Evolutionary conservation across 2,329 filamentous ascomycete genomes (phyloP).

Genomic region (Colletotrichum limetticola): DNA sequence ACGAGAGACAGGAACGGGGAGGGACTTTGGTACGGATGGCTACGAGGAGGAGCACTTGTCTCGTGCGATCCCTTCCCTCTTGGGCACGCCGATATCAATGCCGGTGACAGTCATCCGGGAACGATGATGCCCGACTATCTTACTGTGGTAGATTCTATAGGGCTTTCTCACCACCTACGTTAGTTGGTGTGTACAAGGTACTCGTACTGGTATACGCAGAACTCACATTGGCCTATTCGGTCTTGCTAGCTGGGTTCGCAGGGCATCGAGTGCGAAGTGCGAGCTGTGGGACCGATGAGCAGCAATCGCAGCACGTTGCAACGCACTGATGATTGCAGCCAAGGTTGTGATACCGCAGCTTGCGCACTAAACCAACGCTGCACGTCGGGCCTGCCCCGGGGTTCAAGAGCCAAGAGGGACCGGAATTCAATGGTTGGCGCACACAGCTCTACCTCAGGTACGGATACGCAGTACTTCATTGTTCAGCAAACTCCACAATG

Average conservation of each 20-base stretch:
- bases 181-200: background rate
- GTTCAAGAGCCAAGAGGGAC: background rate
- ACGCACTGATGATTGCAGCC: background rate
- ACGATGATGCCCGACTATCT: background rate
- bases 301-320: background rate
- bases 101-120: background rate
- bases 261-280: background rate
- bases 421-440: background rate
- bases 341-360: background rate
- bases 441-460: background rate
- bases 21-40: background rate
- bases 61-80: background rate
- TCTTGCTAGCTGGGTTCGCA: background rate
- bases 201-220: background rate
- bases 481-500: too few relatives aligned
- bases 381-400: background rate
- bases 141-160: background rate
- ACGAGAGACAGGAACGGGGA: background rate
- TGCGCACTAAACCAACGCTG: background rate
- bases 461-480: too few relatives aligned
- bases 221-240: background rate
- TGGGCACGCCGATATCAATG: background rate
- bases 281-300: background rate
- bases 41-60: background rate
- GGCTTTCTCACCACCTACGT: background rate